phyloP scores from a whole-genome alignment of 2,329 filamentous ascomycete genomes.

The Coniochaeta hoffmannii region DNA sequence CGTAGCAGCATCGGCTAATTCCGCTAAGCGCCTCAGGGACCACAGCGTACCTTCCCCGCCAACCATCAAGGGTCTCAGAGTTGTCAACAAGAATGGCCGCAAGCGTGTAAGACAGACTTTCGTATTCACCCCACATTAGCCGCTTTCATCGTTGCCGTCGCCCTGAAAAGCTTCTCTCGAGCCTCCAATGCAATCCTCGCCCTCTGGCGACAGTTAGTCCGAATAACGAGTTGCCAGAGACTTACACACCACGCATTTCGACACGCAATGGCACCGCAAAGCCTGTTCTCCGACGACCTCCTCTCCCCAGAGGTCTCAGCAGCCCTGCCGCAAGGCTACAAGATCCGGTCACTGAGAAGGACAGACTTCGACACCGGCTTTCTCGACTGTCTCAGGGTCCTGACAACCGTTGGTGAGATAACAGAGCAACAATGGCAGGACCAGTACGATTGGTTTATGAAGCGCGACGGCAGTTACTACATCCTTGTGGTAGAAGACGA shows the following conservation, averaged over 20 bases:
- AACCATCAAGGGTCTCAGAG: neutral
- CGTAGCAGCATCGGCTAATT: neutral
- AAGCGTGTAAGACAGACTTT: neutral
- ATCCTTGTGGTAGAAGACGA: constrained; percentile 76
- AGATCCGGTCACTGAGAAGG: constrained; percentile 69
- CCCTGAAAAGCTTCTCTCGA: neutral
- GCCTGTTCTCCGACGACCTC: constrained; percentile 70
- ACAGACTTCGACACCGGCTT: constrained; percentile 77
- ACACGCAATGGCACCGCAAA: constrained; percentile 34
- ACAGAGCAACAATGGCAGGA: constrained; percentile 65
- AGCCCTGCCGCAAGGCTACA: constrained; percentile 73
- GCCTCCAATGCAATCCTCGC: neutral
- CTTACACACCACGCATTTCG: neutral
- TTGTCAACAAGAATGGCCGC: neutral
- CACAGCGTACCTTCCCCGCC: neutral
- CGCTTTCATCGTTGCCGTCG: neutral
- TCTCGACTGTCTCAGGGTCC: constrained; percentile 81
- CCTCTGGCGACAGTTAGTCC: neutral
- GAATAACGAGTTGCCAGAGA: neutral
- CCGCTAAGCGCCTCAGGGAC: neutral
- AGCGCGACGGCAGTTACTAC: constrained; percentile 72
- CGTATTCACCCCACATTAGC: neutral
- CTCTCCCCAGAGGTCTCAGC: constrained; percentile 69
- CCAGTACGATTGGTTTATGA: constrained; percentile 75
- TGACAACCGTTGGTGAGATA: constrained; percentile 90